Conservation (phyloP, 2,329 filamentous ascomycete genomes). For the Chaetothyriales sp. region DNA sequence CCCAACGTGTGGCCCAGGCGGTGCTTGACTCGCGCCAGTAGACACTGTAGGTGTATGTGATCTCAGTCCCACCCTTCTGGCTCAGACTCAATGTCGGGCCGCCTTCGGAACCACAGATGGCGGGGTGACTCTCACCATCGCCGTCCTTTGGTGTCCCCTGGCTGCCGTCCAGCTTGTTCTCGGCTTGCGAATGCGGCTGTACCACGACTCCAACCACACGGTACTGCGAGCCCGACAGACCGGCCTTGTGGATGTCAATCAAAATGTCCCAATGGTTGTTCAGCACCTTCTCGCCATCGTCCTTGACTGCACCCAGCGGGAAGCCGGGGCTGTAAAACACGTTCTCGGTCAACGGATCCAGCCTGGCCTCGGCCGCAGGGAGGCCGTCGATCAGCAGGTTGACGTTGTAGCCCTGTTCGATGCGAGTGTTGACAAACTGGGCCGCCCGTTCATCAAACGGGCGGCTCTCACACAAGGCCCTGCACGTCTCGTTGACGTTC, state of each 20-base stretch:
- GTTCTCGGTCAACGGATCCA: slow-evolving; percentile 59
- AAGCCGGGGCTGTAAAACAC: slow-evolving; percentile 89
- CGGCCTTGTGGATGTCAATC: slow-evolving; percentile 73
- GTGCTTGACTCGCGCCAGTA: slow-evolving; percentile 74
- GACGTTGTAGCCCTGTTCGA: slow-evolving; percentile 73
- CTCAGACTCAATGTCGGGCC: slow-evolving; percentile 42
- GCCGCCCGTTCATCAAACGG: slow-evolving; percentile 52
- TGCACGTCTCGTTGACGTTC: slow-evolving; percentile 76
- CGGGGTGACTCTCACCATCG: slow-evolving; percentile 48
- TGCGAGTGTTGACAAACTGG: slow-evolving; percentile 67
- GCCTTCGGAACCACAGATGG: slow-evolving; percentile 17
- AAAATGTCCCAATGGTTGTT: slow-evolving; percentile 95
- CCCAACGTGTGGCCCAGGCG: slow-evolving; percentile 93
- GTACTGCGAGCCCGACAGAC: slow-evolving; percentile 48
- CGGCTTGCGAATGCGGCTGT: slow-evolving; percentile 57
- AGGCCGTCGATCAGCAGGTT: slow-evolving; percentile 95
- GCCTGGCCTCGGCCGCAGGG: slow-evolving; percentile 70
- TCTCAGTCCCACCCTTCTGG: slow-evolving; percentile 47
- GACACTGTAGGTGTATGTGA: slow-evolving; percentile 84
- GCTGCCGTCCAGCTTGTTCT: slow-evolving; percentile 28
- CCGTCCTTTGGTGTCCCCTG: slow-evolving; percentile 31
- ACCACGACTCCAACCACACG: slow-evolving; percentile 88
- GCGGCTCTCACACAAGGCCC: slow-evolving; percentile 54
- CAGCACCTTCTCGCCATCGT: slow-evolving; percentile 45
- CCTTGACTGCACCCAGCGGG: slow-evolving; percentile 48